Base-by-base conservation (phyloP, 768 basidiomycete genomes). In the Filobasidium floriforme region DNA sequence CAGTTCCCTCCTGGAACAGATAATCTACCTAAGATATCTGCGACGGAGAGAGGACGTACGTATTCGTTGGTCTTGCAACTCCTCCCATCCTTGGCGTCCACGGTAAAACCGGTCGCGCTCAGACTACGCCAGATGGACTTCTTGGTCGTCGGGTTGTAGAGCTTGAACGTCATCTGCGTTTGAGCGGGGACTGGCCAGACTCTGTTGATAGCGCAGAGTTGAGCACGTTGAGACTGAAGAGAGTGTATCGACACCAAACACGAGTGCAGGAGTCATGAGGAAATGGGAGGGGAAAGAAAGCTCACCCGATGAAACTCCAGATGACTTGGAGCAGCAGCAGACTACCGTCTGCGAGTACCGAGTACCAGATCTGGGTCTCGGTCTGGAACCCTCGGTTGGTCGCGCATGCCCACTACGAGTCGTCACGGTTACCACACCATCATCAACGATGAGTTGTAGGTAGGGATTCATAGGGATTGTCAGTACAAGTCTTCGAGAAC, bases 131-230 rank as follows among this genome's bases (percentile, higher is more conserved):
- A 99, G 66, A 81, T 81, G 55, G 80, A 83, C 73, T 88, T 83
- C 64, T 86, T 85, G 22, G 87, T 90, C 68, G 84, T 82, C 6
- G 91, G 87, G 73, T 96, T 85, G 81, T 85, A 87, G 60, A 89
- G 80, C 80, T 92, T 94, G 86, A 87, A 92, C 4, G 87, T 89
- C 78, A 97, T 90, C 79, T 99, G 94, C 73, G 94, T 87, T 37
- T 88, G 90, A 3, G 96, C 92, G 75, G 89, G 93, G 86, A 93
- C 92, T 67, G 97, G 77, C 26, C 92, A 94, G 73, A 65, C 67
- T 15, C 71, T 49, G 43, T 44, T 44, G 10, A 10, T 19, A 44
- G 10, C 43, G 19, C 43, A 69, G 63, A 18, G n/a, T n/a, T n/a
- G n/a, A n/a, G 51, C 1, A 22, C 19, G 18, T 66, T 61, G 46